These are phyloP conservation scores for Salvia splendens DNA, from an alignment of 257 asterid species.

Conservation along the genomic window DNA sequence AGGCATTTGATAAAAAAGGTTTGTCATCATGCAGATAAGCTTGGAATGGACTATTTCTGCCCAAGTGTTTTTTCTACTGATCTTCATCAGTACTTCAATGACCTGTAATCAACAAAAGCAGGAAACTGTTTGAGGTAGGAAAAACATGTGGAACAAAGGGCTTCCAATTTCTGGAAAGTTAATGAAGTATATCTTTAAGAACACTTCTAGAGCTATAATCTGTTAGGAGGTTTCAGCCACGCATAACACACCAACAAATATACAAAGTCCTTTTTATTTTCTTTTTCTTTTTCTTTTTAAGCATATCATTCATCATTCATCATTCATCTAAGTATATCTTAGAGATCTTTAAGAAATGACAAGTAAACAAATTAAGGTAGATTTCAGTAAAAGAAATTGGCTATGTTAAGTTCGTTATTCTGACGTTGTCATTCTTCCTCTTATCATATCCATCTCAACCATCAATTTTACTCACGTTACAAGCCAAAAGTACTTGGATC, in stretches of 20 bases:
- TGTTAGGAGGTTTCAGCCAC: constrained; percentile 4
- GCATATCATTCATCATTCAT: neutral
- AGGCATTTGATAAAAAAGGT: constrained; percentile 81
- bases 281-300: neutral
- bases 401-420: neutral
- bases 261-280: neutral
- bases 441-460: neutral
- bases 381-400: neutral
- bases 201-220: neutral
- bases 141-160: neutral
- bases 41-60: constrained; percentile 94
- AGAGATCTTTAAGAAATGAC: neutral
- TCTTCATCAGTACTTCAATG: constrained; percentile 72
- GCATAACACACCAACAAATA: neutral
- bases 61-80: constrained; percentile 91
- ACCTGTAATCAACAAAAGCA: constrained; percentile 57
- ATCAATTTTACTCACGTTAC: neutral
- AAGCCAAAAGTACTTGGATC: neutral
- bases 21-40: constrained; percentile 91
- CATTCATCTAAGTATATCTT: neutral
- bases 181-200: neutral
- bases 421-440: neutral
- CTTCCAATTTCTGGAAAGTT: neutral
- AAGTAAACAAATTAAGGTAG: neutral
- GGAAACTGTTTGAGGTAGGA: constrained; percentile 5